Conservation (phyloP, 2,329 filamentous ascomycete genomes). For the Sarocladium brachiariae region DNA sequence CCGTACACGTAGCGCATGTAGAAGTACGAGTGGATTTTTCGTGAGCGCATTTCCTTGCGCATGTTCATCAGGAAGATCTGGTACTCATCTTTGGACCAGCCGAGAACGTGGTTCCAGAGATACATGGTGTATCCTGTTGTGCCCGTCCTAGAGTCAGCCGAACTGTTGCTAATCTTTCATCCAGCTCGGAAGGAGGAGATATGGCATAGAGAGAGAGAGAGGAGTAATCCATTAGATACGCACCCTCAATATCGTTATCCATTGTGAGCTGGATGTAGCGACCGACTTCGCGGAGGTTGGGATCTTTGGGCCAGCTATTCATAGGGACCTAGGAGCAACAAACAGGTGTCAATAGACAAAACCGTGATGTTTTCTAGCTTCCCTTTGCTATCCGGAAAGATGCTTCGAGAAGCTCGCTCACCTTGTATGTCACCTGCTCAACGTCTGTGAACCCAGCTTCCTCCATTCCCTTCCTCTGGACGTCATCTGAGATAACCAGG, state of each 20-base stretch:
- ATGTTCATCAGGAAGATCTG: slow-evolving; percentile 24
- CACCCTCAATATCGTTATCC: slow-evolving; percentile 26
- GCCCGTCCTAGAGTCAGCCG: not conserved
- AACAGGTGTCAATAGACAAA: too few relatives aligned
- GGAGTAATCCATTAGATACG: slow-evolving; percentile 1
- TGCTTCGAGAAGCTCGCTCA: too few relatives aligned
- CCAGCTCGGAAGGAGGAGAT: too few relatives aligned
- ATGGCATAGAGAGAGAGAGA: too few relatives aligned
- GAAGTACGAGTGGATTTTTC: slow-evolving; percentile 19
- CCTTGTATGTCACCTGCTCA: slow-evolving; percentile 11
- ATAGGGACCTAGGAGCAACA: slow-evolving; percentile 25
- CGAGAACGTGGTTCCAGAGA: slow-evolving; percentile 23
- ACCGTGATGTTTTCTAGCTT: too few relatives aligned
- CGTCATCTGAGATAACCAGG: slow-evolving; percentile 13
- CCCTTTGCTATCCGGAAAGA: too few relatives aligned
- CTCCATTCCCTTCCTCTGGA: slow-evolving; percentile 15
- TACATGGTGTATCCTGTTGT: slow-evolving; percentile 11
- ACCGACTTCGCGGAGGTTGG: slow-evolving; percentile 28
- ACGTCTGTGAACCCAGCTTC: slow-evolving; percentile 14
- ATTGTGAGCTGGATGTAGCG: slow-evolving; percentile 18
- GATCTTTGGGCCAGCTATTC: slow-evolving; percentile 35
- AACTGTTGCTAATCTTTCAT: too few relatives aligned
- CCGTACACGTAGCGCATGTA: slow-evolving; percentile 18
- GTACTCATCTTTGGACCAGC: slow-evolving; percentile 23
- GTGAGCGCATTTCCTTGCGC: slow-evolving; percentile 19